These are phyloP conservation scores for Neonothopanus nambi DNA, from an alignment of 1,284 basidiomycete genomes.

Conservation along the genomic window DNA sequence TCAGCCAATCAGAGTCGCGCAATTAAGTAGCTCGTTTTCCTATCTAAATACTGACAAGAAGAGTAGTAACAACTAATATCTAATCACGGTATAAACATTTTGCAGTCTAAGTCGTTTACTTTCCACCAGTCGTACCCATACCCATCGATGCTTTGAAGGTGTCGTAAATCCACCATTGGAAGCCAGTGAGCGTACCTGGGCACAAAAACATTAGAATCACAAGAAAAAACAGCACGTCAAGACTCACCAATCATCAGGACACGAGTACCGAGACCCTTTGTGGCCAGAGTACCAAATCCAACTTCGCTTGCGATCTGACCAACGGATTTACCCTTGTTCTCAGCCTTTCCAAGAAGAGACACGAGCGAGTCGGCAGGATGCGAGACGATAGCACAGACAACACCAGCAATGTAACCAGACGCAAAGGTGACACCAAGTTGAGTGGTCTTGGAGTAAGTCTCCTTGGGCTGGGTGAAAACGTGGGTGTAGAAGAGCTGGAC, in stretches of 20 bases:
- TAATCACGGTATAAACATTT: neutral
- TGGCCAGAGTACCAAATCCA: slow-evolving; percentile 59
- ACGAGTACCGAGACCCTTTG: slow-evolving; percentile 80
- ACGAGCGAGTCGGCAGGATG: slow-evolving; percentile 82
- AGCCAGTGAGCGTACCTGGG: slow-evolving; percentile 69
- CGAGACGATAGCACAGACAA: slow-evolving; percentile 80
- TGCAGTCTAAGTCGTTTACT: slow-evolving; percentile 45
- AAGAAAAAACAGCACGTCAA: neutral
- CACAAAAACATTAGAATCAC: neutral
- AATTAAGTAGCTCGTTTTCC: slow-evolving; percentile 9
- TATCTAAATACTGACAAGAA: slow-evolving; percentile 5
- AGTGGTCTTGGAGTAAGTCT: slow-evolving; percentile 66
- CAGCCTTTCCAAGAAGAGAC: slow-evolving; percentile 74
- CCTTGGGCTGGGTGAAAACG: slow-evolving; percentile 74
- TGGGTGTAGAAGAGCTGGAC: slow-evolving; percentile 76
- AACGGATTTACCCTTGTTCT: slow-evolving; percentile 75
- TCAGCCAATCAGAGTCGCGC: slow-evolving; percentile 9
- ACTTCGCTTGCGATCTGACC: slow-evolving; percentile 70
- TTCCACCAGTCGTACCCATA: slow-evolving; percentile 82
- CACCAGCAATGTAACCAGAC: slow-evolving; percentile 81
- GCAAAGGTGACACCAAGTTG: slow-evolving; percentile 81
- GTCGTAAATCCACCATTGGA: slow-evolving; percentile 92
- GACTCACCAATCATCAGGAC: slow-evolving; percentile 40
- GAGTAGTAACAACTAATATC: slow-evolving; percentile 1
- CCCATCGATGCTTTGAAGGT: slow-evolving; percentile 79